Conservation (phyloP, 176 grass and related monocot species). For the Hordeum marinum region DNA sequence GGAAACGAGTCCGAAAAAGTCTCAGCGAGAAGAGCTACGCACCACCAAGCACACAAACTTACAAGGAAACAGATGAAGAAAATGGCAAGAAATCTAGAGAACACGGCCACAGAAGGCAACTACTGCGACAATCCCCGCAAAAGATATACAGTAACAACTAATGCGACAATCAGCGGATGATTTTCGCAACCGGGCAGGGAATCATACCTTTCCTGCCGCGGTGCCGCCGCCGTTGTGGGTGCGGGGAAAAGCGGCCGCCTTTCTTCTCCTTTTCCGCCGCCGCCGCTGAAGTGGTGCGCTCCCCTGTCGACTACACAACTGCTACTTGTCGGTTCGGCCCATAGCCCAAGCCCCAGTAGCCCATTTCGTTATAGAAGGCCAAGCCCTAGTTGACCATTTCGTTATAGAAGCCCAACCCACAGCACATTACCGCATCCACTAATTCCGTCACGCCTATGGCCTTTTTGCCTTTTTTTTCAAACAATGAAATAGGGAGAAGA, state of each 20-base stretch:
- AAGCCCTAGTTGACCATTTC: too few relatives aligned
- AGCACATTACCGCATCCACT: background rate
- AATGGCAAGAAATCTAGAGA: background rate
- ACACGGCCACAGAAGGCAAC: background rate
- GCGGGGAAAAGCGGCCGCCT: conserved; percentile 23
- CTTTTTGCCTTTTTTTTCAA: too few relatives aligned
- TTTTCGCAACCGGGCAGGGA: background rate
- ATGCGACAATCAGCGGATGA: background rate
- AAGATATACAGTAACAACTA: background rate
- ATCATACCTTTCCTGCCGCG: conserved; percentile 24
- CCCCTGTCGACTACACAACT: background rate
- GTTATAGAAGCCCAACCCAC: background rate
- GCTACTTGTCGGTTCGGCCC: too few relatives aligned
- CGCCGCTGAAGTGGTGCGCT: background rate
- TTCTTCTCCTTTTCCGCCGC: conserved; percentile 13
- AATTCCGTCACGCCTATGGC: too few relatives aligned
- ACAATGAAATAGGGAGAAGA: too few relatives aligned
- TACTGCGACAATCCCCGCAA: background rate
- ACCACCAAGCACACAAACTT: background rate
- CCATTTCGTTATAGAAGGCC: too few relatives aligned
- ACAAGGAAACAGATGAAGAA: conserved; percentile 2
- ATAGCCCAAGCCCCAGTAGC: background rate
- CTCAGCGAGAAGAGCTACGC: background rate
- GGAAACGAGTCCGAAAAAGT: background rate
- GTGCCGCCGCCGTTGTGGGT: background rate